Conservation (phyloP, 2,329 filamentous ascomycete genomes). For the Gaeumannomyces sp. region DNA sequence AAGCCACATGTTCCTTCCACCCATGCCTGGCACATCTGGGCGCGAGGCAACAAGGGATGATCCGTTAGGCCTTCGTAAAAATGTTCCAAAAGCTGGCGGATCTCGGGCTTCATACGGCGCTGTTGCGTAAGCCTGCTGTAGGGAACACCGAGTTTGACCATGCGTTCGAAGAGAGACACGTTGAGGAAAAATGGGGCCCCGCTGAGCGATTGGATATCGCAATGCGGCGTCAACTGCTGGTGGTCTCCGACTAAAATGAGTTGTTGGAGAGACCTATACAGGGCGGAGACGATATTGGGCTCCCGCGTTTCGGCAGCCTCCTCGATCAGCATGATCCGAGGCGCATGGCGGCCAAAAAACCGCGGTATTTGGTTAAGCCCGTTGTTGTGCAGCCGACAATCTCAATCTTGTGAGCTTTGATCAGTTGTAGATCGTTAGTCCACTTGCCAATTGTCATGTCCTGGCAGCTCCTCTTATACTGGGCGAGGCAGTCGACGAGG, state of each 20-base stretch:
- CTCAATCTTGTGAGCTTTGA: constrained; percentile 32
- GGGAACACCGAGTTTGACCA: constrained; percentile 59
- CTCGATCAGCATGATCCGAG: constrained; percentile 67
- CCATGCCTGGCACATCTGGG: constrained; percentile 40
- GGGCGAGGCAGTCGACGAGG: constrained; percentile 31
- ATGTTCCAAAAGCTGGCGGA: constrained; percentile 37
- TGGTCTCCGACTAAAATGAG: constrained; percentile 67
- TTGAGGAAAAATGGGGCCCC: constrained; percentile 59
- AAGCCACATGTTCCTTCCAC: constrained; percentile 30
- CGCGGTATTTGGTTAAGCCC: constrained; percentile 73
- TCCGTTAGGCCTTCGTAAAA: constrained; percentile 42
- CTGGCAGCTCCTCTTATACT: constrained; percentile 25
- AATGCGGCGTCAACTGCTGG: constrained; percentile 67
- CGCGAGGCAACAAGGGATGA: constrained; percentile 35
- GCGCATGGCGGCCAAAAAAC: constrained; percentile 57
- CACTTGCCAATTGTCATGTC: constrained; percentile 51
- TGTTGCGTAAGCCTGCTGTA: constrained; percentile 63
- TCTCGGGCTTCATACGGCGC: constrained; percentile 47
- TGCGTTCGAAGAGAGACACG: constrained; percentile 72
- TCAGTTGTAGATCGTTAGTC: constrained; percentile 45
- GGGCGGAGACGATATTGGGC: constrained; percentile 47
- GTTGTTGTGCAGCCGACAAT: constrained; percentile 69
- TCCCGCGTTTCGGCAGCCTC: constrained; percentile 74
- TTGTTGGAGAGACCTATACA: constrained; percentile 46
- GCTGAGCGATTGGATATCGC: constrained; percentile 54